Percentiles rank a stretch among this genome's conserved stretches.
Evolutionary conservation across 306 rosid species (phyloP).

Genomic region (Prunus davidiana): DNA sequence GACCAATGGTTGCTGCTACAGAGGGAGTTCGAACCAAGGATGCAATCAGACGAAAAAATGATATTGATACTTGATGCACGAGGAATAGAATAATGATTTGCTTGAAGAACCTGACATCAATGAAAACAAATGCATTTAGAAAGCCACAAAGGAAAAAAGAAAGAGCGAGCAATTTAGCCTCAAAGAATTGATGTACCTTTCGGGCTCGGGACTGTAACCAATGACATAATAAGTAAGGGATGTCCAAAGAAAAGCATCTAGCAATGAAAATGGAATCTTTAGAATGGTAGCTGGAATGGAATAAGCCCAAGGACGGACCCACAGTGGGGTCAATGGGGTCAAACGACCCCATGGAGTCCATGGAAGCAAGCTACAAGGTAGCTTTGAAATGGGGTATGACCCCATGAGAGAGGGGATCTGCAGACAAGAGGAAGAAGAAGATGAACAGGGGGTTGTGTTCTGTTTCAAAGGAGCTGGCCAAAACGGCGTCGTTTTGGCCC

Average conservation of each 20-base stretch:
- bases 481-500: too few relatives aligned
- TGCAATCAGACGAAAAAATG: slow-evolving; percentile 51
- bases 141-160: background rate
- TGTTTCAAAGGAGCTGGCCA: too few relatives aligned
- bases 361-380: too few relatives aligned
- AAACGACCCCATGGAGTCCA: too few relatives aligned
- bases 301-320: too few relatives aligned
- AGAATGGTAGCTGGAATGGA: slow-evolving; percentile 49
- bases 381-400: too few relatives aligned
- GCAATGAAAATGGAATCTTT: slow-evolving; percentile 48
- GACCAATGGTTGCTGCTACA: slow-evolving; percentile 31
- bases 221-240: slow-evolving; percentile 49
- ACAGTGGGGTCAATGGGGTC: too few relatives aligned
- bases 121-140: background rate
- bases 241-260: slow-evolving; percentile 62
- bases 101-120: slow-evolving; percentile 38
- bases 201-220: slow-evolving; percentile 58
- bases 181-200: slow-evolving; percentile 26
- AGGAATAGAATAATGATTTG: slow-evolving; percentile 47
- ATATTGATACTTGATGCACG: slow-evolving; percentile 41
- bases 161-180: background rate
- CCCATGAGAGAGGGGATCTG: too few relatives aligned
- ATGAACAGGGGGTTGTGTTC: too few relatives aligned
- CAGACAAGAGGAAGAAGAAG: too few relatives aligned
- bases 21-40: slow-evolving; percentile 41